phyloP scores from a whole-genome alignment of 2,329 filamentous ascomycete species.

The Colletotrichum brevisporum region DNA sequence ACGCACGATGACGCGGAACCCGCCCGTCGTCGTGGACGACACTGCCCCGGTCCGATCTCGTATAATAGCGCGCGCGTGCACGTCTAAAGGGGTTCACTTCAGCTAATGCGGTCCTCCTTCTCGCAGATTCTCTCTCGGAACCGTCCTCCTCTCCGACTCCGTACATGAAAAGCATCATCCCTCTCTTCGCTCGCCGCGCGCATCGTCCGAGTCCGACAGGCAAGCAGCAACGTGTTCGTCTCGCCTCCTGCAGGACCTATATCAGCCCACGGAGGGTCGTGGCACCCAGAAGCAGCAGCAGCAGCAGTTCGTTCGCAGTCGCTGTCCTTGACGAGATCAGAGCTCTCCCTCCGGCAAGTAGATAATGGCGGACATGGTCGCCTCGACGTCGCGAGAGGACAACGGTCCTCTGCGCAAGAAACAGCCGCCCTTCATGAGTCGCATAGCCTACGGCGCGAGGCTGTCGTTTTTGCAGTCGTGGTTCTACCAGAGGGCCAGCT shows the following conservation, averaged over 20 bases:
- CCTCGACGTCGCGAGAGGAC: neutral
- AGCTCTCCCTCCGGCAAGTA: neutral
- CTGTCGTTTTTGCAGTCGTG: constrained; percentile 31
- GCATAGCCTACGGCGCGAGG: constrained; percentile 37
- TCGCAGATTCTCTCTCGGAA: constrained; percentile 39
- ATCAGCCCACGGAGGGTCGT: neutral
- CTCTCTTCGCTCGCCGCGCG: too few relatives aligned
- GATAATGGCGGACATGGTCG: constrained; percentile 5
- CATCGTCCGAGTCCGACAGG: too few relatives aligned
- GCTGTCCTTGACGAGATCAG: neutral
- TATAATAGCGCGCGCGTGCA: neutral
- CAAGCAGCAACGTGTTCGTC: too few relatives aligned
- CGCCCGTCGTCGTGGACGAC: neutral
- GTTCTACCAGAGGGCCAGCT: constrained; percentile 34
- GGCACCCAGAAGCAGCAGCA: too few relatives aligned
- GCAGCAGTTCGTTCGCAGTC: too few relatives aligned
- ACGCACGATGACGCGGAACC: constrained; percentile 26
- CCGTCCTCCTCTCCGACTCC: constrained; percentile 35
- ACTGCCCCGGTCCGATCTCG: neutral
- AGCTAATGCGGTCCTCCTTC: constrained; percentile 28
- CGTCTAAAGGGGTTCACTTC: constrained; percentile 9
- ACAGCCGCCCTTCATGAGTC: constrained; percentile 28
- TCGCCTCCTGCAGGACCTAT: neutral
- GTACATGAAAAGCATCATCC: constrained; percentile 15
- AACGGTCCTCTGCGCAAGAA: constrained; percentile 1